A percentile compares a stretch with the other conserved stretches of the same genome.
Conservation (phyloP, 2,329 filamentous ascomycete species). For the Colletotrichum gigasporum region DNA sequence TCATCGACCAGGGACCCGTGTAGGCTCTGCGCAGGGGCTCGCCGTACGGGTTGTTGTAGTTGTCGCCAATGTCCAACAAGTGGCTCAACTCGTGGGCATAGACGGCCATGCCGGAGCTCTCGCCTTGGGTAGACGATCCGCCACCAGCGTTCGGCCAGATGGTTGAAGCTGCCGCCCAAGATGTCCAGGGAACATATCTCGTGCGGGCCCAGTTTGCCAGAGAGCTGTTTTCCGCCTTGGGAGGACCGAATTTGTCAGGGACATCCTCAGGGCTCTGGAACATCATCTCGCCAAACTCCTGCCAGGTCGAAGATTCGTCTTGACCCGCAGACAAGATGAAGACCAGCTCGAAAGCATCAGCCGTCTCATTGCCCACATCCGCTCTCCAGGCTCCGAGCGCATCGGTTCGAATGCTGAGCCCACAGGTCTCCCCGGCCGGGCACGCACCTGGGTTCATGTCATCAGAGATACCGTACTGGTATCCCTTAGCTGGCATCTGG, state of each 20-base stretch:
- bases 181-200: conserved; percentile 62
- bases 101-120: conserved; percentile 61
- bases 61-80: conserved; percentile 61
- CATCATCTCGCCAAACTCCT: conserved; percentile 65
- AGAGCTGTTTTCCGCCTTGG: conserved; percentile 43
- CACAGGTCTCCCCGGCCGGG: conserved; percentile 51
- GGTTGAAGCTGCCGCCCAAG: conserved; percentile 58
- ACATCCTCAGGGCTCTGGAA: conserved; percentile 58
- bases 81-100: conserved; percentile 64
- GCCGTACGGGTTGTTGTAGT: conserved; percentile 64
- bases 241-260: conserved; percentile 59
- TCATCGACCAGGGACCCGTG: conserved; percentile 63
- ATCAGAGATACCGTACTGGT: conserved; percentile 60
- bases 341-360: conserved; percentile 57
- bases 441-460: conserved; percentile 59
- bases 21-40: conserved; percentile 55
- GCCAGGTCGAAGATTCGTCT: conserved; percentile 65
- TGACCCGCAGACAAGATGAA: conserved; percentile 65
- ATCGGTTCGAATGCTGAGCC: conserved; percentile 58
- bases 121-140: conserved; percentile 62
- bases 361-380: conserved; percentile 60
- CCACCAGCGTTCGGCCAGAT: conserved; percentile 64
- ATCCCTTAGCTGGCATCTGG: conserved; percentile 55
- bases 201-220: conserved; percentile 57
- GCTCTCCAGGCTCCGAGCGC: conserved; percentile 58